Conservation (phyloP, 2,329 filamentous ascomycete genomes). For the Ploettnerulaceae sp. region DNA sequence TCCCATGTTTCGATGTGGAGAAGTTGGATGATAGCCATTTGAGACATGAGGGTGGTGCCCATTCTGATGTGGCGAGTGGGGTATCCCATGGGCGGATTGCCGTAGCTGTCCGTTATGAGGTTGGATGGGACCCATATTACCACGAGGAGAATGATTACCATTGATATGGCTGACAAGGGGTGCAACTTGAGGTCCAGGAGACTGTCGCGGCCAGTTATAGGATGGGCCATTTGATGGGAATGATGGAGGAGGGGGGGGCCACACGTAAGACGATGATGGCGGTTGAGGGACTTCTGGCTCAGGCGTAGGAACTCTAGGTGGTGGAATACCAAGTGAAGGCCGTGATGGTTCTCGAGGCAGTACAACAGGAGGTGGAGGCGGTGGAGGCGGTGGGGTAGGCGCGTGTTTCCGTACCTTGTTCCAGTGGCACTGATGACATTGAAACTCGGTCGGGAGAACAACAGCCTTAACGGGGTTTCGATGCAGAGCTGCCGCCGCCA, state of each 20-base stretch:
- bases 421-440: slow-evolving; percentile 69
- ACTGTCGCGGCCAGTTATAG: slow-evolving; percentile 47
- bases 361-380: slow-evolving; percentile 3
- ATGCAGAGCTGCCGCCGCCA: slow-evolving; percentile 33
- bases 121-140: slow-evolving; percentile 28
- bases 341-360: slow-evolving; percentile 22
- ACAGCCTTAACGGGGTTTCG: slow-evolving; percentile 25
- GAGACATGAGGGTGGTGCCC: slow-evolving; percentile 40
- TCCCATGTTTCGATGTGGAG: slow-evolving; percentile 25
- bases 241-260: slow-evolving; percentile 11
- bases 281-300: slow-evolving; percentile 26
- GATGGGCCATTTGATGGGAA: slow-evolving; percentile 38
- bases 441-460: slow-evolving; percentile 45
- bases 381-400: slow-evolving; percentile 20
- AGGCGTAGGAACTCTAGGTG: slow-evolving; percentile 32
- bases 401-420: slow-evolving; percentile 41
- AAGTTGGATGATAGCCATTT: slow-evolving; percentile 36
- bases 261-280: slow-evolving; percentile 14
- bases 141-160: slow-evolving; percentile 35
- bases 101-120: slow-evolving; percentile 22
- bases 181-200: slow-evolving; percentile 42
- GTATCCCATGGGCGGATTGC: slow-evolving; percentile 25
- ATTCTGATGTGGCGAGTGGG: slow-evolving; percentile 43
- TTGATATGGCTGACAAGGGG: slow-evolving; percentile 47
- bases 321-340: slow-evolving; percentile 19